Percentiles rank a stretch among this genome's conserved stretches.
Conservation (phyloP, 768 basidiomycete genomes). For the Suillus subalutaceus region DNA sequence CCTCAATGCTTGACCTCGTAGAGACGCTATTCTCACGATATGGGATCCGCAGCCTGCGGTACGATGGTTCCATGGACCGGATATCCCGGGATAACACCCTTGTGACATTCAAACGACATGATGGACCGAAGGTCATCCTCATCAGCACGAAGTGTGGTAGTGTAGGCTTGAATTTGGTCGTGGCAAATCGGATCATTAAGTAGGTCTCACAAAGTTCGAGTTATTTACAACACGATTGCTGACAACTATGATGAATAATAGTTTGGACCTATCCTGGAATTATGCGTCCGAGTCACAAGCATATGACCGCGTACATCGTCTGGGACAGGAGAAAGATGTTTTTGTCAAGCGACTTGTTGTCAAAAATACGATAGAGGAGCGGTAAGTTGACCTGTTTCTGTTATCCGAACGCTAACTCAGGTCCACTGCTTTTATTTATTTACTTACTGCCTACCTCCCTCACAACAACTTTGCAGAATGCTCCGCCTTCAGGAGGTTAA, state of each 20-base stretch:
- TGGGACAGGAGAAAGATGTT: constrained; percentile 72
- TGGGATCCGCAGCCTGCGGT: constrained; percentile 60
- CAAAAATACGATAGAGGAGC: constrained; percentile 73
- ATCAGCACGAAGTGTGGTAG: constrained; percentile 73
- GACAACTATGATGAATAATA: constrained; percentile 22
- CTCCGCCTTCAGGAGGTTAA: constrained; percentile 71
- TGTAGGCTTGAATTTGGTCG: constrained; percentile 68
- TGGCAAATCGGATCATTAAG: constrained; percentile 74
- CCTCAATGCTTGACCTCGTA: constrained; percentile 69
- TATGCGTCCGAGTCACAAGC: constrained; percentile 74
- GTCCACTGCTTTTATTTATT: neutral
- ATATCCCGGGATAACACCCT: constrained; percentile 52
- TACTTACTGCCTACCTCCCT: neutral
- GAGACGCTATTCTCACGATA: constrained; percentile 62
- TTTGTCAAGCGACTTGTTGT: constrained; percentile 70
- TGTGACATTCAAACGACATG: constrained; percentile 53
- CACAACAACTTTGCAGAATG: constrained; percentile 47
- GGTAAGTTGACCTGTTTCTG: constrained; percentile 41
- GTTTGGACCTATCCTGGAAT: constrained; percentile 77
- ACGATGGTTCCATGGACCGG: constrained; percentile 71
- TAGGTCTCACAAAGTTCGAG: constrained; percentile 31
- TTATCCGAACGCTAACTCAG: neutral
- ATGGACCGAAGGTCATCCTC: constrained; percentile 64
- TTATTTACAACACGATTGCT: neutral
- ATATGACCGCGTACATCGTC: constrained; percentile 60